phyloP scores from a whole-genome alignment of 805 yeast species.

The Clavispora asparagi region DNA sequence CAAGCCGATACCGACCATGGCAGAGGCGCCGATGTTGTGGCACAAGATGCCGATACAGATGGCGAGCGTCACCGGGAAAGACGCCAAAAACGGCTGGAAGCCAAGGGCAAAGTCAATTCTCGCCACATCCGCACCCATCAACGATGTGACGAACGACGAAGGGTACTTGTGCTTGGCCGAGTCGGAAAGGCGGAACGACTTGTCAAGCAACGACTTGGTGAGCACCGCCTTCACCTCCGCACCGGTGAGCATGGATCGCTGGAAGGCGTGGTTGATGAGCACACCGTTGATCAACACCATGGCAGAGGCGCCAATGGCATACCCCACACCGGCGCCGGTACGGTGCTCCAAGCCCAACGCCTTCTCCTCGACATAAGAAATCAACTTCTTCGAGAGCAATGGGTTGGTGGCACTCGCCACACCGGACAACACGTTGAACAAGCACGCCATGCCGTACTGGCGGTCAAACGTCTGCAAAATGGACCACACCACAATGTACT shows the following conservation, averaged over 20 bases:
- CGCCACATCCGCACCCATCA: slow-evolving; percentile 77
- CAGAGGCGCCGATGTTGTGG: slow-evolving; percentile 65
- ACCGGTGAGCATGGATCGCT: slow-evolving; percentile 57
- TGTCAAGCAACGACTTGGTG: slow-evolving; percentile 64
- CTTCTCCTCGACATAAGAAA: slow-evolving; percentile 27
- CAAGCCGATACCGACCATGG: slow-evolving; percentile 64
- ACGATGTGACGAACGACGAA: slow-evolving; percentile 65
- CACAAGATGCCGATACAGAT: slow-evolving; percentile 62
- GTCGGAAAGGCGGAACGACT: slow-evolving; percentile 58
- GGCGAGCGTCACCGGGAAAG: slow-evolving; percentile 59
- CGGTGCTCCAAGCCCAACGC: slow-evolving; percentile 19
- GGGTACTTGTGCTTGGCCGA: slow-evolving; percentile 57
- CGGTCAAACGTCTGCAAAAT: slow-evolving; percentile 25
- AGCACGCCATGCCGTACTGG: slow-evolving; percentile 21
- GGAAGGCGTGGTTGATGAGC: slow-evolving; percentile 58
- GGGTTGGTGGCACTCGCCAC: slow-evolving; percentile 27
- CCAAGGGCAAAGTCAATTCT: slow-evolving; percentile 75
- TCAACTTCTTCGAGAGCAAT: slow-evolving; percentile 32
- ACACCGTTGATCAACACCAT: slow-evolving; percentile 26
- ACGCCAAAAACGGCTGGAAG: slow-evolving; percentile 58
- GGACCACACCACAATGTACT: slow-evolving; percentile 18
- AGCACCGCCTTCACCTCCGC: slow-evolving; percentile 66
- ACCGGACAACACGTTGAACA: slow-evolving; percentile 21
- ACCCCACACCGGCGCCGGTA: slow-evolving; percentile 36
- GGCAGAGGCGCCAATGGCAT: slow-evolving; percentile 33